phyloP scores from a whole-genome alignment of 257 asterid genomes.

The Solanum chiquidenum region DNA sequence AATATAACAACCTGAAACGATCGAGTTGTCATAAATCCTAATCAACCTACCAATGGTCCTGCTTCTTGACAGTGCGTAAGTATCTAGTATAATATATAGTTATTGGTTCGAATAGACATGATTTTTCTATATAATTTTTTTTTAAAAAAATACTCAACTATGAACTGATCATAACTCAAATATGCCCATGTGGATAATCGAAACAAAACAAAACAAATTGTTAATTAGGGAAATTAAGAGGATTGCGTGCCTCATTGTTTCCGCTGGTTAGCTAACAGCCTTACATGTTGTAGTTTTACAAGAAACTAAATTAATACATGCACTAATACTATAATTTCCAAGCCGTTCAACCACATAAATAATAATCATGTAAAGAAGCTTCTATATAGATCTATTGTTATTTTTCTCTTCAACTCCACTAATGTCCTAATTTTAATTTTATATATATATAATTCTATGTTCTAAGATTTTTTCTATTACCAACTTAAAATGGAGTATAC shows the following conservation, averaged over 20 bases:
- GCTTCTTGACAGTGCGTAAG: neutral
- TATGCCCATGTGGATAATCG: neutral
- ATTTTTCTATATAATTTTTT: neutral
- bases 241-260: neutral
- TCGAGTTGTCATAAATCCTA: neutral
- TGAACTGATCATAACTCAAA: neutral
- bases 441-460: too few relatives aligned
- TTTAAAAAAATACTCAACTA: too few relatives aligned
- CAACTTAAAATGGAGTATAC: neutral
- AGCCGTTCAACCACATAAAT: neutral
- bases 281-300: neutral
- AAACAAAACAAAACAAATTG: neutral
- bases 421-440: neutral
- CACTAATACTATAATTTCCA: neutral
- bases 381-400: neutral
- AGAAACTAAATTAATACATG: neutral
- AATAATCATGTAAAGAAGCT: neutral
- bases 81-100: neutral
- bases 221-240: neutral
- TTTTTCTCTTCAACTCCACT: neutral
- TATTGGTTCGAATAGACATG: neutral
- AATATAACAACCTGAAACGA: neutral
- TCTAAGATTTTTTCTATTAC: neutral
- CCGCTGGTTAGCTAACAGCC: neutral
- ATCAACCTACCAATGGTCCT: neutral